Conservation (phyloP, 768 basidiomycete genomes). For the Fistulinella prunicolor region DNA sequence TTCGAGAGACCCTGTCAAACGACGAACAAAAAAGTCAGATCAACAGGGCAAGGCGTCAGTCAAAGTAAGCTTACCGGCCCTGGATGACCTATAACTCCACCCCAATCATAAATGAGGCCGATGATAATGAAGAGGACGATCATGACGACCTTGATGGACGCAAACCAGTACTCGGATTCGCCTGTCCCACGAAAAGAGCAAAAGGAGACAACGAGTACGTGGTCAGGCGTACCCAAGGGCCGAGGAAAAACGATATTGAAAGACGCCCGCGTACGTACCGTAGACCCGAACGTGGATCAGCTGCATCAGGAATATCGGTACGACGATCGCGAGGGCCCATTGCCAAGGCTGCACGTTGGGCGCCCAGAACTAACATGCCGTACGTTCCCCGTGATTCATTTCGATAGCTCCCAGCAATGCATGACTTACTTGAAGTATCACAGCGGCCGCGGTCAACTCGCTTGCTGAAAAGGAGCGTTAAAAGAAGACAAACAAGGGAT, state of each 20-base stretch:
- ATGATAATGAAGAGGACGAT: slow-evolving; percentile 61
- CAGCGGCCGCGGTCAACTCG: slow-evolving; percentile 55
- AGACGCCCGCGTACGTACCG: no score
- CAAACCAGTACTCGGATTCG: slow-evolving; percentile 63
- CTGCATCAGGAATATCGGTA: slow-evolving; percentile 50
- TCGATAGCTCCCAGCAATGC: no score
- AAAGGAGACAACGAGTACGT: no score
- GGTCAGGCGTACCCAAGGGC: no score
- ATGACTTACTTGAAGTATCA: slow-evolving; percentile 49
- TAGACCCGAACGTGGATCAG: slow-evolving; percentile 58
- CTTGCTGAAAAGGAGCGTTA: slow-evolving; percentile 48
- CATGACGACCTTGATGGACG: slow-evolving; percentile 61
- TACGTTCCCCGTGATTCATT: no score
- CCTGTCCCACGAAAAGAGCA: slow-evolving; percentile 29
- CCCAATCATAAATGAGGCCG: slow-evolving; percentile 62
- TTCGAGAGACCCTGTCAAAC: slow-evolving; percentile 47
- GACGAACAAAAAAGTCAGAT: no score
- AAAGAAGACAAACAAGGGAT: no score
- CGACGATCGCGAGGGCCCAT: slow-evolving; percentile 54
- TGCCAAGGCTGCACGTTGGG: slow-evolving; percentile 49
- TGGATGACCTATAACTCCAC: slow-evolving; percentile 54
- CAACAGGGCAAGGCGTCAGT: no score
- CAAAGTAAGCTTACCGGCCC: slow-evolving; percentile 43
- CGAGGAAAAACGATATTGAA: no score
- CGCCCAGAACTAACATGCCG: slow-evolving; percentile 40